Base-by-base conservation (phyloP, 73 alveolate species). In the Paramecium sonneborni region DNA sequence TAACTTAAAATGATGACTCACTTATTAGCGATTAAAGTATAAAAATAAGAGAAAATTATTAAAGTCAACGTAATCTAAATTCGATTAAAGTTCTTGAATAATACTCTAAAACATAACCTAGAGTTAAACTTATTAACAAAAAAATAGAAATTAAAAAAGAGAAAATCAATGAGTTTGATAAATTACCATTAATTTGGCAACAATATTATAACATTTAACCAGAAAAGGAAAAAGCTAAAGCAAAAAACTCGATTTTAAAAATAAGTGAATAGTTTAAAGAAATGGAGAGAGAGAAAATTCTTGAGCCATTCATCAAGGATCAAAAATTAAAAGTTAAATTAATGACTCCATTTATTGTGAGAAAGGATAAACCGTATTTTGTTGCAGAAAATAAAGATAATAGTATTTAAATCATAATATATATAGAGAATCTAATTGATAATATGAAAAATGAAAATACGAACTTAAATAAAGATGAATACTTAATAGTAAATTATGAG, bases 131-230 rank as follows among this genome's bases (percentile, higher is more conserved):
- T 0, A 41, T 14, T n/a, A 5, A 5, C 34, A 52, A 52, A 52
- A 52, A 52, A 21, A 15, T 15, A 18, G 3, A 52, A 52, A 7
- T 52, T 8, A 5, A 52, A 52, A 52, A 20, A 3, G 6, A 24
- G 6, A 7, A 62, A 30, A 62, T 2, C 10, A 28, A 62, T 32
- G 68, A 62, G 18, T 11, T 23, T 23, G 44, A 62, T 12, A 26
- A 62, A 26, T 62, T 62, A 62, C 84, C 84, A 11, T 62, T 30
- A 62, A 62, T 62, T 62, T 62, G 84, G 84, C 44, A 62, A 32
- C 24, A 62, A 26, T 62, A 62, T 32, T 62, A 62, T 8, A 62
- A 62, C 18, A 62, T 62, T 30, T 32, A 30, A 30, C 84, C 84
- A 62, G 48, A 26, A 62, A 26, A 24, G 24, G 39, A 62, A 62